phyloP scores from a whole-genome alignment of 331 rosid genomes.

The Rosa hybrid region DNA sequence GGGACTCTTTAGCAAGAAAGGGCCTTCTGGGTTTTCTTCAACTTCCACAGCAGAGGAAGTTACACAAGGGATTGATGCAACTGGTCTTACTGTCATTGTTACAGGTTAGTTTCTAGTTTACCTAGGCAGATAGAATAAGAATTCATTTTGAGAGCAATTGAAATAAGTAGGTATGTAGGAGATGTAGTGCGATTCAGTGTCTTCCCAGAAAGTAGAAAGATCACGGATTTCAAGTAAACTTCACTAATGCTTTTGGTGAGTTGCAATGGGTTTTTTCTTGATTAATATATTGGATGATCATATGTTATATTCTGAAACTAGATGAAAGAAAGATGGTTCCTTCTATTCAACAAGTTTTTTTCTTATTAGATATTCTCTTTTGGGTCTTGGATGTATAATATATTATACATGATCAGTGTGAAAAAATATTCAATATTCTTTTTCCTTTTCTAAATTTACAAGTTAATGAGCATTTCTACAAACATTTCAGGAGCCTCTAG shows the following conservation, averaged over 20 bases:
- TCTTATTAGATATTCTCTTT: neutral
- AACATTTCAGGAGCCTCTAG: conserved; percentile 77
- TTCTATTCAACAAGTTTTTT: neutral
- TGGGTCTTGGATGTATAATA: neutral
- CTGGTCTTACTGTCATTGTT: conserved; percentile 65
- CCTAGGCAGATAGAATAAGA: neutral
- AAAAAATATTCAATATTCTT: no score
- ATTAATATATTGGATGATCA: neutral
- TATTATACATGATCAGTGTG: neutral
- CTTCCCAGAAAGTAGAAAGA: no score
- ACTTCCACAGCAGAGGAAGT: conserved; percentile 77
- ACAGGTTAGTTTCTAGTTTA: conserved; percentile 43
- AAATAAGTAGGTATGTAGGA: neutral
- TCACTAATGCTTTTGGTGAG: neutral
- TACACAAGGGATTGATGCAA: conserved; percentile 62
- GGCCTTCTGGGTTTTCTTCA: conserved; percentile 48
- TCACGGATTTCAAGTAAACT: neutral
- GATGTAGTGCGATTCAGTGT: neutral
- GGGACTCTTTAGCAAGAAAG: conserved; percentile 70
- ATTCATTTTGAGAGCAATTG: neutral
- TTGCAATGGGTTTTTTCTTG: neutral
- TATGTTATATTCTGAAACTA: neutral
- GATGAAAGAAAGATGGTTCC: neutral
- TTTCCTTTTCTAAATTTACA: neutral
- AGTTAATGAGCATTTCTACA: neutral